Evolutionary conservation across 768 basidiomycete species (phyloP).

Genomic region (Lentinula raphanica): DNA sequence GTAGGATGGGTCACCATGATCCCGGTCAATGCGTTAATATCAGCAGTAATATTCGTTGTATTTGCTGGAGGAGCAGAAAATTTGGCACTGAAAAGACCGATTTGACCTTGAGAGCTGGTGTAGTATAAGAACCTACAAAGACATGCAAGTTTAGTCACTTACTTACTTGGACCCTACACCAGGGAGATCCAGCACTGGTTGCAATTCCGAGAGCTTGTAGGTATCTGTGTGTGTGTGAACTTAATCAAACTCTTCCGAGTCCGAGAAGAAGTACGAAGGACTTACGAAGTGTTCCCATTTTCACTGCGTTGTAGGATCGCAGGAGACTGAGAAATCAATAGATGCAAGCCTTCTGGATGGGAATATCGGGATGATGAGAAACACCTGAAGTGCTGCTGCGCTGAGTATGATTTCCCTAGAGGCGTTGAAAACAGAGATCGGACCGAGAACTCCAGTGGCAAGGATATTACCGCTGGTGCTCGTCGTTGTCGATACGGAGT

Average conservation of each 20-base stretch:
- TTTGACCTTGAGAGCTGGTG: conserved; percentile 13
- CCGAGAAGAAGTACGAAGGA: neutral
- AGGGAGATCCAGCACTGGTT: too few species aligned
- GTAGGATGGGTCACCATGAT: conserved; percentile 11
- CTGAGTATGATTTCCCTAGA: conserved; percentile 11
- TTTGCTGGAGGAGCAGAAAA: conserved; percentile 11
- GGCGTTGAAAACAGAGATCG: neutral
- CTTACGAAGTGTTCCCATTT: conserved; percentile 10
- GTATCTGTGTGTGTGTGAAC: too few species aligned
- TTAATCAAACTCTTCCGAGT: too few species aligned
- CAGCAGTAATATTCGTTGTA: conserved; percentile 4
- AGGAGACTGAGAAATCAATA: conserved; percentile 3
- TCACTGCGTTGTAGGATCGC: conserved; percentile 12
- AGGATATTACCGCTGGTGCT: conserved; percentile 3
- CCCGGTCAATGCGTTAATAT: conserved; percentile 1
- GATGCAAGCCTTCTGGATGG: neutral
- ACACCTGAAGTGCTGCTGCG: conserved; percentile 11
- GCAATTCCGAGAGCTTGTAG: too few species aligned
- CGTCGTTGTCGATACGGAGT: neutral
- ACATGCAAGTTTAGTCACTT: too few species aligned
- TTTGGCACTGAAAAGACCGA: conserved; percentile 9
- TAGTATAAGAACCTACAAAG: too few species aligned
- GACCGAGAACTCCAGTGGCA: conserved; percentile 10
- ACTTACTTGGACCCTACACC: too few species aligned
- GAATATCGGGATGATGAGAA: neutral